Evolutionary conservation across 2,329 filamentous ascomycete species (phyloP).

Genomic region (Pyricularia sp.): DNA sequence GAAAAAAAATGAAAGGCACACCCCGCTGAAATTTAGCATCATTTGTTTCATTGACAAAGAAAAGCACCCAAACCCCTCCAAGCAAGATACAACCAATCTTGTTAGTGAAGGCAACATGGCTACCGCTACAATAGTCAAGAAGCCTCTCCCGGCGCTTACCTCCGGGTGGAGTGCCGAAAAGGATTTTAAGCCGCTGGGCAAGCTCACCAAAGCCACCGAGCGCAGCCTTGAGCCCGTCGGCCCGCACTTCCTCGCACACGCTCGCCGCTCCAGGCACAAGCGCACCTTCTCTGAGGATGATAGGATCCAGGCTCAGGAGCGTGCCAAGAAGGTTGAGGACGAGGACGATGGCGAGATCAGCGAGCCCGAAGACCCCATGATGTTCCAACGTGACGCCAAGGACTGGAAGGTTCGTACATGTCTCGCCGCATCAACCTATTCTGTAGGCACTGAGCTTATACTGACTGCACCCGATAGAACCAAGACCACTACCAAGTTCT

Average conservation of each 20-base stretch:
- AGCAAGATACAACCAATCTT: not conserved
- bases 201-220: conserved; percentile 63
- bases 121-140: conserved; percentile 43
- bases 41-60: not conserved
- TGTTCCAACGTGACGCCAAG: conserved; percentile 89
- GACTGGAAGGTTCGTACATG: conserved; percentile 81
- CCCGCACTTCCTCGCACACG: conserved; percentile 94
- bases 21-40: not conserved
- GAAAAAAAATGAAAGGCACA: conserved; percentile 8
- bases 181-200: conserved; percentile 76
- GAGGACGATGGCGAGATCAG: conserved; percentile 81
- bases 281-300: conserved; percentile 98
- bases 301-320: conserved; percentile 88
- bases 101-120: conserved; percentile 40
- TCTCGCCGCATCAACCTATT: not conserved
- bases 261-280: conserved; percentile 87
- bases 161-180: conserved; percentile 77
- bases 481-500: conserved; percentile 99
- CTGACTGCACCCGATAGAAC: conserved; percentile 31
- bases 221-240: conserved; percentile 92
- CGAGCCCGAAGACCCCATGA: conserved; percentile 83
- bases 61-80: not conserved
- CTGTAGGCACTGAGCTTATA: not conserved
- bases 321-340: conserved; percentile 88
- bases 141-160: conserved; percentile 63